Evolutionary conservation across 352 stramenopile species (phyloP).

Genomic region (Phytophthora sp.): DNA sequence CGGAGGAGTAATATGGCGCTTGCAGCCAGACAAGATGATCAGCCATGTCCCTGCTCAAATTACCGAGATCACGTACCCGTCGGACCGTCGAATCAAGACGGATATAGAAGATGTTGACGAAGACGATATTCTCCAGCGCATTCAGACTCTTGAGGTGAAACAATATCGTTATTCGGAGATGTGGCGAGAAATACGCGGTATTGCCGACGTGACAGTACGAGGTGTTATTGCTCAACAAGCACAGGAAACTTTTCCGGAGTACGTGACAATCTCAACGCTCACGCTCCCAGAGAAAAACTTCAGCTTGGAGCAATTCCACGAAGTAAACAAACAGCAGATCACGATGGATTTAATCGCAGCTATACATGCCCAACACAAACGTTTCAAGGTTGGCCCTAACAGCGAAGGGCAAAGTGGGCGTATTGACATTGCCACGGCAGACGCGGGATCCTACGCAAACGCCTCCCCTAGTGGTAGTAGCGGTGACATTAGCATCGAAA

Average conservation of each 20-base stretch:
- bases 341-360: slow-evolving; percentile 91
- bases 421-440: slow-evolving; percentile 55
- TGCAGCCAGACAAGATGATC: slow-evolving; percentile 67
- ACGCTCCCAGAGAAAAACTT: slow-evolving; percentile 89
- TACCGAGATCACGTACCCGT: slow-evolving; percentile 92
- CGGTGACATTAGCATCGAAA: slow-evolving; percentile 42
- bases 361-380: slow-evolving; percentile 84
- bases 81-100: slow-evolving; percentile 93
- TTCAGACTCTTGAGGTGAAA: slow-evolving; percentile 89
- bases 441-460: slow-evolving; percentile 45
- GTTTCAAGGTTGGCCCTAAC: slow-evolving; percentile 69
- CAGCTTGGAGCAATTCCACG: slow-evolving; percentile 89
- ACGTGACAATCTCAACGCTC: slow-evolving; percentile 90
- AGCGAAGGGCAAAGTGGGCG: slow-evolving; percentile 42
- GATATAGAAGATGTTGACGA: slow-evolving; percentile 91
- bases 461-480: slow-evolving; percentile 36
- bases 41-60: slow-evolving; percentile 88
- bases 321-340: slow-evolving; percentile 95
- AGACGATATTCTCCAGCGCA: slow-evolving; percentile 88
- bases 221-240: slow-evolving; percentile 95
- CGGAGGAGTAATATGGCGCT: slow-evolving; percentile 52
- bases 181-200: slow-evolving; percentile 88
- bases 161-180: slow-evolving; percentile 92
- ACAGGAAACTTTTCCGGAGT: slow-evolving; percentile 91
- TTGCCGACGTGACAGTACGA: slow-evolving; percentile 77